phyloP scores from a whole-genome alignment of 768 basidiomycete genomes.

The Suillus sp. region DNA sequence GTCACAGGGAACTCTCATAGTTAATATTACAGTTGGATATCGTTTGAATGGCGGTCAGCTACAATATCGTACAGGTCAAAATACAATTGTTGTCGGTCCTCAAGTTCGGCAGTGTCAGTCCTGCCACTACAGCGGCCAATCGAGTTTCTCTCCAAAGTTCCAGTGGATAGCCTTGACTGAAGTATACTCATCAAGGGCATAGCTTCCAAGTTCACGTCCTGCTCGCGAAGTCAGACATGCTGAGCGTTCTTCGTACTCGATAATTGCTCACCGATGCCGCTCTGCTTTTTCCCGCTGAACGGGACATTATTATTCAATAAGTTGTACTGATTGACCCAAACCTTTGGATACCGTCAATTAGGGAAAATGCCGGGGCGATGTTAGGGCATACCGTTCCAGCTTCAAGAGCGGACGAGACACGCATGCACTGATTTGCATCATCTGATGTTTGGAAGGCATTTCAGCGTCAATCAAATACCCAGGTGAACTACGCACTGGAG shows the following conservation, averaged over 20 bases:
- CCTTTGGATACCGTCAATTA: constrained; percentile 41
- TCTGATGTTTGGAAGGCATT: constrained; percentile 36
- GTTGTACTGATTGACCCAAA: constrained; percentile 94
- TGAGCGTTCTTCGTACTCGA: not conserved
- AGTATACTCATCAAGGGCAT: constrained; percentile 84
- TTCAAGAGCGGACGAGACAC: constrained; percentile 82
- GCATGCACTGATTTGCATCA: constrained; percentile 88
- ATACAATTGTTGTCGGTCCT: not conserved
- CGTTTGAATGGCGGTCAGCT: not conserved
- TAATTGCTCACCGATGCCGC: constrained; percentile 68
- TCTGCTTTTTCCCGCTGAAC: constrained; percentile 95
- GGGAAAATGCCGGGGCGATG: not conserved
- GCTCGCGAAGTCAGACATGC: constrained; percentile 16
- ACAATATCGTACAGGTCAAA: not conserved
- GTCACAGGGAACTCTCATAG: not conserved
- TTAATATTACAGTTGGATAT: not conserved
- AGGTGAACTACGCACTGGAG: constrained; percentile 56
- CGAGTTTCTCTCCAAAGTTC: constrained; percentile 82
- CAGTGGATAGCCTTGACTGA: constrained; percentile 83
- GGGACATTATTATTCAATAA: constrained; percentile 85
- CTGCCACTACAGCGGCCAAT: constrained; percentile 65
- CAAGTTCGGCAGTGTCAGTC: not conserved
- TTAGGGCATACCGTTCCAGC: constrained; percentile 76
- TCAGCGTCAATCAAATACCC: not conserved
- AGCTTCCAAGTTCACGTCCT: constrained; percentile 88